Evolutionary conservation across 2,329 filamentous ascomycete species (phyloP), one percentile per base, ranked within the genome.

Genomic region (Fusarium subglutinans): DNA sequence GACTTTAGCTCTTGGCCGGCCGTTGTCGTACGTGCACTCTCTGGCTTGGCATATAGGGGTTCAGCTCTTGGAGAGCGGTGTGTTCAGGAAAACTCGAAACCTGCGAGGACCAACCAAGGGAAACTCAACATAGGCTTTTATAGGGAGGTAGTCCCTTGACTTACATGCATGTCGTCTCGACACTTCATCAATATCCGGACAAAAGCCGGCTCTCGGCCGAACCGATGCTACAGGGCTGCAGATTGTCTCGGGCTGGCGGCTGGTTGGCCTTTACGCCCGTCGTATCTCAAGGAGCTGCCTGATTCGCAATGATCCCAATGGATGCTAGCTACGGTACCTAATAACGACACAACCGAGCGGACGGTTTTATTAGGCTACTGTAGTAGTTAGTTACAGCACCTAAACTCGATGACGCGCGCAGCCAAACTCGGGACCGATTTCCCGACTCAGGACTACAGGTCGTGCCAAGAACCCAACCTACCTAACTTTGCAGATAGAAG

Each of bases 191-290:
- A 53, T 57, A 45, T 37, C 41, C 51, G 53, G 37, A 24, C 37
- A 66, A 70, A 59, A 62, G 38, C 74, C 69, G 69, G 47, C 22
- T 62, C 74, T 76, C 66, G 74, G 74, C 74, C 72, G 74, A 75
- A 60, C 58, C 20, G 37, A 43, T 38, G 45, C 20, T 57, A 43
- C 68, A 66, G 59, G 70, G 61, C 71, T 73, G 70, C 61, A 73
- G 65, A 40, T 69, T 57, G 40, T 53, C 43, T 58, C 35, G 20
- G 41, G 41, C 44, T 37, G 35, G 35, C 15, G 15, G 15, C 35
- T 62, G 38, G 44, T 41, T 33, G 58, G 41, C 8, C 43, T 26
- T 53, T 70, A 70, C 20, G 57, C 33, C 60, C 69, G 57, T 68
- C 53, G 51, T 60, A 69, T 64, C 41, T 57, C 58, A 56, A 41